Evolutionary conservation across 2,329 filamentous ascomycete genomes (phyloP).

Genomic region (Aspergillus sp.): DNA sequence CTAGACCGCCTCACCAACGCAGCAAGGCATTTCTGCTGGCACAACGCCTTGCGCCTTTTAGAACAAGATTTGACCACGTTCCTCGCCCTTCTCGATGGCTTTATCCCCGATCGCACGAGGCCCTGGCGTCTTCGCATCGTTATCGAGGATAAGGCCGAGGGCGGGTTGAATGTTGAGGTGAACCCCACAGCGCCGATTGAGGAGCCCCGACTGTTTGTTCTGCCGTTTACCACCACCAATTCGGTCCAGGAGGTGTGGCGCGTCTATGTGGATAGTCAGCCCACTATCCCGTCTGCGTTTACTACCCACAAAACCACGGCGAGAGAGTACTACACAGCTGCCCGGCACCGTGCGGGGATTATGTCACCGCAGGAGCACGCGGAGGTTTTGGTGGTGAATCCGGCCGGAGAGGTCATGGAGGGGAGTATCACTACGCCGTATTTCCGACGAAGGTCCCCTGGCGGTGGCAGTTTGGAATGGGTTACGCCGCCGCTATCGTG

Average conservation of each 20-base stretch:
- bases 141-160: slow-evolving; percentile 17
- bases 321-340: slow-evolving; percentile 62
- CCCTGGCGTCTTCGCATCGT: slow-evolving; percentile 33
- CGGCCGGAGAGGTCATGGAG: slow-evolving; percentile 65
- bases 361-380: slow-evolving; percentile 34
- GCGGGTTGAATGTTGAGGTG: slow-evolving; percentile 25
- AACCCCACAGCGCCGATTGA: slow-evolving; percentile 20
- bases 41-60: slow-evolving; percentile 22
- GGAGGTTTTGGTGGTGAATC: slow-evolving; percentile 71
- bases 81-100: slow-evolving; percentile 18
- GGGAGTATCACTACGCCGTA: slow-evolving; percentile 76
- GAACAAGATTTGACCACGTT: slow-evolving; percentile 11
- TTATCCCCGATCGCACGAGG: slow-evolving; percentile 25
- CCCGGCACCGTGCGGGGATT: slow-evolving; percentile 56
- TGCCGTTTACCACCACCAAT: slow-evolving; percentile 9
- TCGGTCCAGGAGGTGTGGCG: slow-evolving; percentile 28
- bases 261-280: slow-evolving; percentile 46
- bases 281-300: slow-evolving; percentile 51
- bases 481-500: slow-evolving; percentile 68
- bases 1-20: slow-evolving; percentile 65
- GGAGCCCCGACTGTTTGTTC: slow-evolving; percentile 17
- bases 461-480: slow-evolving; percentile 50
- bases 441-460: slow-evolving; percentile 45
- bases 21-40: slow-evolving; percentile 44
- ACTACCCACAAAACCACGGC: slow-evolving; percentile 81